Evolutionary conservation across 1,284 basidiomycete species (phyloP).

Genomic region (Melanopsichium pennsylvanicum): DNA sequence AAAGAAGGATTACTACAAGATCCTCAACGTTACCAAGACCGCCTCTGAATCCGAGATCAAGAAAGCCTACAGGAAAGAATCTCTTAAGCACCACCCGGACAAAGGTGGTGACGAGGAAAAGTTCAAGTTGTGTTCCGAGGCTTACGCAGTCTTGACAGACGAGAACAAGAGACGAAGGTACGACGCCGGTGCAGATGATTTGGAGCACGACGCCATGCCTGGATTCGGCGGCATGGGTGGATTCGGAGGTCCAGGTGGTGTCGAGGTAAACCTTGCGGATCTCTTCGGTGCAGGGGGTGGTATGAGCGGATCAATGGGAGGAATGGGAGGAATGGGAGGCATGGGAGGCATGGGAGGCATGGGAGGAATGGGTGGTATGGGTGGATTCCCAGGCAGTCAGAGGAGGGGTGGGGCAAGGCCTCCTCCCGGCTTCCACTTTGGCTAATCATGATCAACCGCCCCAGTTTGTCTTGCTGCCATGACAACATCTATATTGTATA

Average conservation of each 20-base stretch:
- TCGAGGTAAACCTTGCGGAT: slow-evolving; percentile 61
- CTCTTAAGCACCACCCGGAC: slow-evolving; percentile 65
- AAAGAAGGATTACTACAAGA: slow-evolving; percentile 75
- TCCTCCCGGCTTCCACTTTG: slow-evolving; percentile 48
- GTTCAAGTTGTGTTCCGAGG: slow-evolving; percentile 64
- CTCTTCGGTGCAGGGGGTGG: slow-evolving; percentile 56
- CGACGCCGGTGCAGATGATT: slow-evolving; percentile 62
- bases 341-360: slow-evolving; percentile 34
- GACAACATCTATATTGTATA: background rate
- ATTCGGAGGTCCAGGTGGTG: slow-evolving; percentile 37
- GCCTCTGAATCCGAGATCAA: slow-evolving; percentile 85
- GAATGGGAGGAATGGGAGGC: slow-evolving; percentile 46
- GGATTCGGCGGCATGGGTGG: slow-evolving; percentile 23
- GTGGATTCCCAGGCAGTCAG: slow-evolving; percentile 21
- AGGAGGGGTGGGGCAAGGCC: slow-evolving; percentile 33
- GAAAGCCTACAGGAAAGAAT: slow-evolving; percentile 67
- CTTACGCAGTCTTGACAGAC: slow-evolving; percentile 60
- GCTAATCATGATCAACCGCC: slow-evolving; percentile 6
- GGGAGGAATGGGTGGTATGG: slow-evolving; percentile 47
- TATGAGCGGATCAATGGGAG: slow-evolving; percentile 17
- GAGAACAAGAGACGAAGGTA: slow-evolving; percentile 59
- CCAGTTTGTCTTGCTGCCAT: too few species aligned
- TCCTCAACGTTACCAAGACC: slow-evolving; percentile 76
- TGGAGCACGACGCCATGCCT: slow-evolving; percentile 52
- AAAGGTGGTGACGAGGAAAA: slow-evolving; percentile 65